Percentiles rank a stretch among this genome's conserved stretches.
Conservation (phyloP, 2,329 filamentous ascomycete genomes). For the Sclerotinia nivalis region DNA sequence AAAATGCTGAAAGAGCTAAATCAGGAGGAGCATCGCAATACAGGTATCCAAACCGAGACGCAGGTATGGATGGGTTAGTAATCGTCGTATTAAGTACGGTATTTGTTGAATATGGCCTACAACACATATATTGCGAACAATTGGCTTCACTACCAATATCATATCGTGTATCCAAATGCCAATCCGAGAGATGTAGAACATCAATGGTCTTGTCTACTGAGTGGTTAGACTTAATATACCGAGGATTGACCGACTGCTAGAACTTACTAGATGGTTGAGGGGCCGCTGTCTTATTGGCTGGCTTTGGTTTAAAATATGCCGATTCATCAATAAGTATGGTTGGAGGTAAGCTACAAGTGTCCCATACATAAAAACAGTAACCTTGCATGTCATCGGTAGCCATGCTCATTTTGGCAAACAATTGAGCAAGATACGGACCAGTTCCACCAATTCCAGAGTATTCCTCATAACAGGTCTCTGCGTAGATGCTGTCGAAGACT, state of each 20-base stretch:
- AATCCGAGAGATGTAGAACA: conserved; percentile 40
- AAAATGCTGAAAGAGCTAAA: conserved; percentile 24
- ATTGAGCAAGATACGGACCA: conserved; percentile 21
- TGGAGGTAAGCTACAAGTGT: conserved; percentile 16
- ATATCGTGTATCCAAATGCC: conserved; percentile 39
- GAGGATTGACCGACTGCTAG: neutral
- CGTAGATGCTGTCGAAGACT: conserved; percentile 22
- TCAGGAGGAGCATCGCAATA: conserved; percentile 25
- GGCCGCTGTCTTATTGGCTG: conserved; percentile 17
- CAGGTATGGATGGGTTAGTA: conserved; percentile 14
- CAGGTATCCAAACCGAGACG: conserved; percentile 21
- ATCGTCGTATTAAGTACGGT: conserved; percentile 17
- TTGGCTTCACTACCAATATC: conserved; percentile 40
- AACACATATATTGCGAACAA: conserved; percentile 38
- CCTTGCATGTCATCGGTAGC: conserved; percentile 19
- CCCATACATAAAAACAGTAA: conserved; percentile 18
- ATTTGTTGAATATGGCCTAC: conserved; percentile 25
- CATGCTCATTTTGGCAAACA: conserved; percentile 23
- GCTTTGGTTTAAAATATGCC: conserved; percentile 20
- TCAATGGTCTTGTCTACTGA: conserved; percentile 24
- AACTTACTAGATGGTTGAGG: conserved; percentile 16
- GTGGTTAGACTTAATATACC: neutral
- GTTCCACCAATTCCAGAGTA: conserved; percentile 24
- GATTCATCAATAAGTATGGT: conserved; percentile 14
- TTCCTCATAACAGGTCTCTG: conserved; percentile 20